phyloP scores from a whole-genome alignment of 352 stramenopile genomes.

The Bremia lactucae region DNA sequence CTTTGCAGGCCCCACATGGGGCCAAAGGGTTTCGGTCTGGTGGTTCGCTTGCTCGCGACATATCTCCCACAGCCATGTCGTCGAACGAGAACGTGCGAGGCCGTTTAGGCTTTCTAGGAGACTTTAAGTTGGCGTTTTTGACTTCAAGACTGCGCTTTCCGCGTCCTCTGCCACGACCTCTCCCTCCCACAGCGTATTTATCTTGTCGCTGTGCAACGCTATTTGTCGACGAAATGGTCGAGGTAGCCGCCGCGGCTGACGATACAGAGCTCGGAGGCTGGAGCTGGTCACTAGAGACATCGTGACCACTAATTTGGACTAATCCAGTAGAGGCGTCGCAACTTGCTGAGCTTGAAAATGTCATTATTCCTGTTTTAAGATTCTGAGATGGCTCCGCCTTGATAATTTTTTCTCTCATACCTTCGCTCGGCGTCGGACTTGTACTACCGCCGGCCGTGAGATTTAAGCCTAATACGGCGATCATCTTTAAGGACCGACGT shows the following conservation, averaged over 20 bases:
- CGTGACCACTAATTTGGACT: slow-evolving; percentile 1
- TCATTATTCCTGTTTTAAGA: slow-evolving; percentile 11
- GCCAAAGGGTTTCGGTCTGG: slow-evolving; percentile 92
- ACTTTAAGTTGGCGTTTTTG: slow-evolving; percentile 22
- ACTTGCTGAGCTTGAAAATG: slow-evolving; percentile 18
- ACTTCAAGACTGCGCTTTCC: slow-evolving; percentile 19
- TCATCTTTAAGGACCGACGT: slow-evolving; percentile 88
- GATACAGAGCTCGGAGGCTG: slow-evolving; percentile 8
- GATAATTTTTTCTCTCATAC: slow-evolving; percentile 5
- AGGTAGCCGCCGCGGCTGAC: background rate
- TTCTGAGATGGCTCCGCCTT: slow-evolving; percentile 10
- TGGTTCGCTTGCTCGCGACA: slow-evolving; percentile 20
- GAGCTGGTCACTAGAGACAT: slow-evolving; percentile 4
- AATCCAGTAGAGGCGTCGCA: background rate
- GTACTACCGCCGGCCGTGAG: slow-evolving; percentile 16
- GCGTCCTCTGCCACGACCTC: slow-evolving; percentile 4
- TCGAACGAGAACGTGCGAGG: slow-evolving; percentile 77
- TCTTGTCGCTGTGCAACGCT: background rate
- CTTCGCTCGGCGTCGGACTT: slow-evolving; percentile 4
- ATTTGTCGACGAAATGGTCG: background rate
- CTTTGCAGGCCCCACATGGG: slow-evolving; percentile 96
- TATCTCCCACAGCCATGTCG: slow-evolving; percentile 40
- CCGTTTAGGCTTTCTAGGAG: slow-evolving; percentile 63
- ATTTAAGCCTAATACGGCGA: slow-evolving; percentile 90
- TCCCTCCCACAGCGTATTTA: background rate